Evolutionary conservation across 805 yeast genomes (phyloP).

Genomic region (Maudiozyma bulderi): DNA sequence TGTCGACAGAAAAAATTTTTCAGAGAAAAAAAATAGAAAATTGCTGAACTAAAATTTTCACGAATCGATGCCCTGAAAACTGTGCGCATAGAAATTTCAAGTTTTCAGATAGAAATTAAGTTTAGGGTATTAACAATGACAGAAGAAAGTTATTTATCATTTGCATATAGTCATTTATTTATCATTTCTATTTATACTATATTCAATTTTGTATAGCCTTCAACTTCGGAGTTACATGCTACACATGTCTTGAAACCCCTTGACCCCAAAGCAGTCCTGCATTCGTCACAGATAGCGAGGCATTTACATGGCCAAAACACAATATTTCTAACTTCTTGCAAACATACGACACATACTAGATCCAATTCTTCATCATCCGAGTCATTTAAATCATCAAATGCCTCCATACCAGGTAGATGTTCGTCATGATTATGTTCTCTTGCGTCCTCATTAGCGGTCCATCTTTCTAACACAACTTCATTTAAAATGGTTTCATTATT

Average conservation of each 20-base stretch:
- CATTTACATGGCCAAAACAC: conserved; percentile 92
- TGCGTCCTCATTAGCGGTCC: not conserved
- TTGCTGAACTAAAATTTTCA: too few relatives aligned
- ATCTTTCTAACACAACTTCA: conserved; percentile 20
- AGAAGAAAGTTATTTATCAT: too few relatives aligned
- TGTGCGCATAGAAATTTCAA: too few relatives aligned
- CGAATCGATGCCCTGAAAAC: too few relatives aligned
- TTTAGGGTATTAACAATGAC: too few relatives aligned
- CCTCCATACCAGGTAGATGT: not conserved
- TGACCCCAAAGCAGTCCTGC: conserved; percentile 63
- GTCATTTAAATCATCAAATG: not conserved
- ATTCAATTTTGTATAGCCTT: conserved; percentile 37
- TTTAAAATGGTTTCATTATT: conserved; percentile 24
- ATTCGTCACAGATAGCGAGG: conserved; percentile 77
- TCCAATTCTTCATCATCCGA: conserved; percentile 25
- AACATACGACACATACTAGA: conserved; percentile 72
- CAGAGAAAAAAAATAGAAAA: too few relatives aligned
- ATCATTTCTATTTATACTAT: conserved; percentile 2
- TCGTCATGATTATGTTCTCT: not conserved
- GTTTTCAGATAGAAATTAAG: too few relatives aligned
- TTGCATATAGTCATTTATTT: not conserved
- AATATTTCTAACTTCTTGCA: conserved; percentile 59
- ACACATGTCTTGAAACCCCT: conserved; percentile 74
- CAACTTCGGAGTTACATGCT: conserved; percentile 70
- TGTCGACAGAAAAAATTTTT: not conserved